Evolutionary conservation across 805 yeast species (phyloP), one percentile per base, ranked within the genome.

Genomic region (Torulaspora indica): DNA sequence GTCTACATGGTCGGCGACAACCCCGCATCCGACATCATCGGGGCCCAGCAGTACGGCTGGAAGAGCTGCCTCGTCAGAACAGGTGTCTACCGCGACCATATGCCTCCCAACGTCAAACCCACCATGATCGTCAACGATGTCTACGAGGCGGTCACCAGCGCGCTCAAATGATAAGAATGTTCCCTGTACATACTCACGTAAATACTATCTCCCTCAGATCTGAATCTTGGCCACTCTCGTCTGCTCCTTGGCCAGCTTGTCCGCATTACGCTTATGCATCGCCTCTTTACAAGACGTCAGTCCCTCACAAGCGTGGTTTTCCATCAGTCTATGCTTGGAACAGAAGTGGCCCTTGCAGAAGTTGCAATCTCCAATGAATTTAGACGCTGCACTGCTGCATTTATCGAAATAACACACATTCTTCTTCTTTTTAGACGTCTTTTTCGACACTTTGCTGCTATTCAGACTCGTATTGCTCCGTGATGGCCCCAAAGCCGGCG

Each of bases 1-100:
- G 83, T 93, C 1, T 90, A 74, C 67, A 93, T 93, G 98, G 87
- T 93, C 28, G 98, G 98, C 23, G 98, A 93, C 66, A 93, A 93
- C 63, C 98, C 97, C 3, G 93, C 82, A 23, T 78, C 89, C 40
- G 98, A 93, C 61, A 93, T 93, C 42, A 74, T 75, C 44, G 98
- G 98, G 0, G 98, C 96, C 5, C 82, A 84, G 55, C 69, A 71
- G 39, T 81, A 82, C 60, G 95, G 96, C 3, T 93, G 98, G 98
- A 79, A 83, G 38, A 81, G 93, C 9, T 76, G 88, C 29, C 74
- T 93, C 35, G 87, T 93, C 20, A 73, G 81, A 49, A 85, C 97
- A 0, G 98, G 98, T 0, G 98, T 93, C 4, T 93, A 79, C 61
- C 70, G 72, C 48, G 85, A 81, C 50, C 69, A 69, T 1, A 77